phyloP scores from a whole-genome alignment of 768 basidiomycete genomes.

The Russula sp. region DNA sequence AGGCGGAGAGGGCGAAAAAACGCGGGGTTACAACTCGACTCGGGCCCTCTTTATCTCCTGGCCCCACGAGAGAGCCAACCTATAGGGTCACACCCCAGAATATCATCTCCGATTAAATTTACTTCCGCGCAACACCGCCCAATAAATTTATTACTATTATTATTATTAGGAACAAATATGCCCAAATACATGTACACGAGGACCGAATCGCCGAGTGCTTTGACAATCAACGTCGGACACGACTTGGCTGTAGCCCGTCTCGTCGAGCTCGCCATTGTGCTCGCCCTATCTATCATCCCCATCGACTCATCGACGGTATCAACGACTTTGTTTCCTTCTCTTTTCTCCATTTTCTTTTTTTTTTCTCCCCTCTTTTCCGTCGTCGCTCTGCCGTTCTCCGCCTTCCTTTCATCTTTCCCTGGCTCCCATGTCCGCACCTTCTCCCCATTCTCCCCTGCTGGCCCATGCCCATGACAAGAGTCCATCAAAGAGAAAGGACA shows the following conservation, averaged over 20 bases:
- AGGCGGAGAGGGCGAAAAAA: slow-evolving; percentile 30
- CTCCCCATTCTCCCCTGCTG: slow-evolving; percentile 29
- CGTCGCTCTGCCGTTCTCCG: slow-evolving; percentile 39
- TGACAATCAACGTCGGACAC: slow-evolving; percentile 23
- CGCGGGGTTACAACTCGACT: slow-evolving; percentile 31
- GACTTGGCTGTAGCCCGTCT: slow-evolving; percentile 23
- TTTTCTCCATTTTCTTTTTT: slow-evolving; percentile 32
- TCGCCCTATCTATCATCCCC: slow-evolving; percentile 25
- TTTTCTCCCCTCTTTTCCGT: slow-evolving; percentile 26
- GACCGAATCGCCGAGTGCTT: background rate
- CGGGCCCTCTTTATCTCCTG: slow-evolving; percentile 28
- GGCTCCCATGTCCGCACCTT: slow-evolving; percentile 44
- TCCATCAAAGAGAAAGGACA: slow-evolving; percentile 47
- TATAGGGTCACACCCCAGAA: background rate
- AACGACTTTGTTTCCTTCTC: slow-evolving; percentile 21
- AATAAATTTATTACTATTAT: background rate
- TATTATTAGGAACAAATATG: slow-evolving; percentile 11
- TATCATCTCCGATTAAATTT: slow-evolving; percentile 21
- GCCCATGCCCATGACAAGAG: slow-evolving; percentile 42
- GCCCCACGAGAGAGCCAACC: background rate
- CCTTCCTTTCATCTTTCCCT: slow-evolving; percentile 39
- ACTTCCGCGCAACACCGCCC: slow-evolving; percentile 13
- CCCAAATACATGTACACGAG: slow-evolving; percentile 22
- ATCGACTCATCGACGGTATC: slow-evolving; percentile 6
- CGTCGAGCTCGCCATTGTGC: slow-evolving; percentile 31